phyloP scores from a whole-genome alignment of 768 basidiomycete species.

The Hericium alpestre region DNA sequence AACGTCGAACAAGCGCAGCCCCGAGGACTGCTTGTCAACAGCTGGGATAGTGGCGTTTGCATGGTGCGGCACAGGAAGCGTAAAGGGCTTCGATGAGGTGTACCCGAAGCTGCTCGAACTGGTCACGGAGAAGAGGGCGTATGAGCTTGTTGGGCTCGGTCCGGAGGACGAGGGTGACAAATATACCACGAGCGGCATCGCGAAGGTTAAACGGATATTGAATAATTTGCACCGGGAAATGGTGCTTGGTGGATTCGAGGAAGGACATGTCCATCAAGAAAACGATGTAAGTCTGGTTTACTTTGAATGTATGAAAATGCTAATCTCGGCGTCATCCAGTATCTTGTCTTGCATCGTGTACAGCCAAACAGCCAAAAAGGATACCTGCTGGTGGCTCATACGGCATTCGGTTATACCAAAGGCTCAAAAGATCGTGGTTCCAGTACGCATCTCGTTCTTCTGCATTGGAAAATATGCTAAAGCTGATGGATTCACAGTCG shows the following conservation, averaged over 20 bases:
- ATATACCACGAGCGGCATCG: constrained; percentile 23
- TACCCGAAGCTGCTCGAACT: constrained; percentile 92
- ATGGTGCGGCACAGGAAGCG: constrained; percentile 79
- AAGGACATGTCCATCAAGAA: constrained; percentile 96
- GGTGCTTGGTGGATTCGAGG: constrained; percentile 74
- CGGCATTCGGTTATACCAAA: constrained; percentile 63
- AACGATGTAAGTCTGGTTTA: constrained; percentile 54
- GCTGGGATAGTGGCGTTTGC: constrained; percentile 90
- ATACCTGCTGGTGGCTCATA: constrained; percentile 85
- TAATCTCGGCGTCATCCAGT: constrained; percentile 35
- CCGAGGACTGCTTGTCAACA: constrained; percentile 91
- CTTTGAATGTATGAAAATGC: neutral
- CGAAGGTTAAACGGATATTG: constrained; percentile 47
- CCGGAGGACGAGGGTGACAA: constrained; percentile 9
- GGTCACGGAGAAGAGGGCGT: constrained; percentile 72
- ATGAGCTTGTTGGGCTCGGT: constrained; percentile 53
- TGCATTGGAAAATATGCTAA: neutral
- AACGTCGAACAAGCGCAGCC: constrained; percentile 77
- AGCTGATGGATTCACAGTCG: constrained; percentile 37
- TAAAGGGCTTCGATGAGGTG: constrained; percentile 95
- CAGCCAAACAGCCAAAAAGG: constrained; percentile 87
- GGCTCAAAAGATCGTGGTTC: constrained; percentile 70
- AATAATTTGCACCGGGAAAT: constrained; percentile 89
- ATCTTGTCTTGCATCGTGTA: constrained; percentile 87
- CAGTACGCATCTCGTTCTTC: constrained; percentile 35